Conservation (phyloP, 352 stramenopile species). For the Phytopythium mirpurense region DNA sequence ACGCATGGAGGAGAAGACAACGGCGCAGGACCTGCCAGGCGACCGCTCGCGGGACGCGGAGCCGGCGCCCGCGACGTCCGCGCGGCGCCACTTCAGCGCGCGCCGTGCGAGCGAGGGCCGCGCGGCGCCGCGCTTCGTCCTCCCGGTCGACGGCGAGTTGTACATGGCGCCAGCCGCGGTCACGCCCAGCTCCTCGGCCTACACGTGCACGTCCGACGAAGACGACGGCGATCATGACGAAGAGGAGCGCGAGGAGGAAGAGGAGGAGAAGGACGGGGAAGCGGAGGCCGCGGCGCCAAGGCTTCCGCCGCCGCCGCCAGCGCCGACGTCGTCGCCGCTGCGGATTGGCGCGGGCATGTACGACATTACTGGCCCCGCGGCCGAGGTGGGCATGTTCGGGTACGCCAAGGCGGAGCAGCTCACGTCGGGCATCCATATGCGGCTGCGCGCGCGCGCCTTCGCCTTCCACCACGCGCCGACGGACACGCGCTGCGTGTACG, state of each 20-base stretch:
- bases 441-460: slow-evolving; percentile 77
- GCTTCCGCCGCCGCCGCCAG: neutral
- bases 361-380: slow-evolving; percentile 81
- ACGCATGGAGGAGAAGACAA: too few species aligned
- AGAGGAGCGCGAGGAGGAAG: neutral
- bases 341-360: slow-evolving; percentile 71
- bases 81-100: too few species aligned
- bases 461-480: slow-evolving; percentile 45
- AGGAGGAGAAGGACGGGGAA: neutral
- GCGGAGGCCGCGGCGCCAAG: neutral
- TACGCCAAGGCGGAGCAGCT: slow-evolving; percentile 80
- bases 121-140: neutral
- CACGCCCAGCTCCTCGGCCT: slow-evolving; percentile 7
- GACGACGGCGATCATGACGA: neutral
- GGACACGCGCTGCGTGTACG: slow-evolving; percentile 60
- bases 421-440: slow-evolving; percentile 83
- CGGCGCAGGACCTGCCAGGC: too few species aligned
- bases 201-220: slow-evolving; percentile 7
- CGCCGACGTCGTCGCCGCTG: slow-evolving; percentile 15
- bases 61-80: too few species aligned
- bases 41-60: neutral
- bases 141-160: neutral
- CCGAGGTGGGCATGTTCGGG: slow-evolving; percentile 85
- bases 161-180: neutral
- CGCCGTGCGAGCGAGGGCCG: too few species aligned